A percentile compares a stretch with the other conserved stretches of the same genome.
Evolutionary conservation across 352 stramenopile genomes (phyloP).

Genomic region (Phytophthora melonis): DNA sequence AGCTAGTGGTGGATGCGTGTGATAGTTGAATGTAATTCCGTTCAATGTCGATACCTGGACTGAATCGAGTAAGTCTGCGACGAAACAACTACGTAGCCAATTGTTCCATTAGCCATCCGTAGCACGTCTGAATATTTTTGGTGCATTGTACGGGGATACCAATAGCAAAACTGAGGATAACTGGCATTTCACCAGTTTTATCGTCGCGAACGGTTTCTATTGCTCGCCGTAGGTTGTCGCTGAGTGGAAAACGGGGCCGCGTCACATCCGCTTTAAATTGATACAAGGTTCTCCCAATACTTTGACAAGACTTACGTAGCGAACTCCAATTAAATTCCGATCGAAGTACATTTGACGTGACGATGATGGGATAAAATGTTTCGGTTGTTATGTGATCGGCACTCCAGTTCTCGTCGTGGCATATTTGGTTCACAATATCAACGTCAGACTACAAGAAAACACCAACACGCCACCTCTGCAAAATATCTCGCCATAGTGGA

Average conservation of each 20-base stretch:
- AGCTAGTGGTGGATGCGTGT: not conserved
- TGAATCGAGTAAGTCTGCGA: not conserved
- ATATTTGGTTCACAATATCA: not conserved
- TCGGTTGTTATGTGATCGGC: not conserved
- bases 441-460: conserved; percentile 3
- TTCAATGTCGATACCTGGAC: not conserved
- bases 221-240: not conserved
- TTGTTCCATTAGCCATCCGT: conserved; percentile 9
- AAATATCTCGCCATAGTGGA: conserved; percentile 1
- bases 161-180: not conserved
- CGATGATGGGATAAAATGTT: conserved; percentile 8
- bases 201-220: not conserved
- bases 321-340: conserved; percentile 6
- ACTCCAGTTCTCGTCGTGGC: conserved; percentile 3
- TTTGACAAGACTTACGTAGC: not conserved
- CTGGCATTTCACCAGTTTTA: conserved; percentile 7
- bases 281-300: not conserved
- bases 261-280: conserved; percentile 5
- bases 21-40: not conserved
- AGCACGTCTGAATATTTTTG: not conserved
- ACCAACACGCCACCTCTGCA: not conserved
- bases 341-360: conserved; percentile 4
- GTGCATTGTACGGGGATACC: conserved; percentile 7
- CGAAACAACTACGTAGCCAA: conserved; percentile 8
- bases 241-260: not conserved